Evolutionary conservation across 2,329 filamentous ascomycete genomes (phyloP).

Genomic region (Fusarium chuoi): DNA sequence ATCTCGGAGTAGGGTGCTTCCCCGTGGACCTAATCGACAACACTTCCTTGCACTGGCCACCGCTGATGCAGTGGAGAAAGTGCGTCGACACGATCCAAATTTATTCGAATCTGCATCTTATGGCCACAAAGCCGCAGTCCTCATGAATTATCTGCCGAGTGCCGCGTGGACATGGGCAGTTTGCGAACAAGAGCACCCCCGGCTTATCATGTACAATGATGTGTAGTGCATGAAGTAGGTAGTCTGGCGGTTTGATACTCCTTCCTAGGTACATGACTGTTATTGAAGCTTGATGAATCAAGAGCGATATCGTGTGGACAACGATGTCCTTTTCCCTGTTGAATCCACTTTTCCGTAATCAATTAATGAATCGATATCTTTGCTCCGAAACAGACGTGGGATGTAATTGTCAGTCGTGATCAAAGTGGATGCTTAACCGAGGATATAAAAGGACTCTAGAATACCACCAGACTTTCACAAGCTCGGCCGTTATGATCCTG

Average conservation of each 20-base stretch:
- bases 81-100: slow-evolving; percentile 44
- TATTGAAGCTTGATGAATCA: not conserved
- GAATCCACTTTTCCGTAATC: not conserved
- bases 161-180: slow-evolving; percentile 54
- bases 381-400: slow-evolving; percentile 12
- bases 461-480: slow-evolving; percentile 21
- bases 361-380: slow-evolving; percentile 12
- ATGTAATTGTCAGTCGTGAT: not conserved
- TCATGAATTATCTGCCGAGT: slow-evolving; percentile 51
- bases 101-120: slow-evolving; percentile 54
- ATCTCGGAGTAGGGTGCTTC: slow-evolving; percentile 45
- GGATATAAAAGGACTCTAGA: slow-evolving; percentile 29
- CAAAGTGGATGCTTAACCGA: slow-evolving; percentile 32
- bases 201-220: slow-evolving; percentile 52
- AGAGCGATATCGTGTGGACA: slow-evolving; percentile 21
- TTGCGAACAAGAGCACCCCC: slow-evolving; percentile 47
- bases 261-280: not conserved
- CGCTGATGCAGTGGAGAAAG: slow-evolving; percentile 62
- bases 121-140: slow-evolving; percentile 44
- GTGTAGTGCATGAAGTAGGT: slow-evolving; percentile 38
- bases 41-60: slow-evolving; percentile 69
- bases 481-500: slow-evolving; percentile 24
- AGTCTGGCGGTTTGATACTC: slow-evolving; percentile 22
- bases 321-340: slow-evolving; percentile 4
- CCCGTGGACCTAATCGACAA: slow-evolving; percentile 51